phyloP scores from a whole-genome alignment of 2,329 filamentous ascomycete genomes.

The Aspergillus neotritici region DNA sequence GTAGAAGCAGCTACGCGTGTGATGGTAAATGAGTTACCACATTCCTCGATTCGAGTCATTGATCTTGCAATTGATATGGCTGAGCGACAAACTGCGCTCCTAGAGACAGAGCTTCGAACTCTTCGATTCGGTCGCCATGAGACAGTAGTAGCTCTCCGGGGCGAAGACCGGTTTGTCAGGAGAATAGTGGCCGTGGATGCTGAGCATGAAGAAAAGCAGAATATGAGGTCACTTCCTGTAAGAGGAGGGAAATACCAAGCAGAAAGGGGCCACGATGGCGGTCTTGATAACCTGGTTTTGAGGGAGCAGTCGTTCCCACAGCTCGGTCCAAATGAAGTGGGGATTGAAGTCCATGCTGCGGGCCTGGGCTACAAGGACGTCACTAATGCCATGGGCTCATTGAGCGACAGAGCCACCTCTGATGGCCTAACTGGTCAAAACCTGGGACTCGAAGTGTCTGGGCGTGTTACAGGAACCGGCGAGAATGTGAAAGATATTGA shows the following conservation, averaged over 20 bases:
- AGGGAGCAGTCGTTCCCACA: background rate
- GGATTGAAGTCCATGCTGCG: background rate
- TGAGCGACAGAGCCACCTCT: background rate
- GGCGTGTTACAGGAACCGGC: background rate
- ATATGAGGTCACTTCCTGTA: background rate
- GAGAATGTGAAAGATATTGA: background rate
- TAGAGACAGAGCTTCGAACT: background rate
- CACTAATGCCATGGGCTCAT: background rate
- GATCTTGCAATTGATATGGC: background rate
- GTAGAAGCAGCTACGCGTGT: background rate
- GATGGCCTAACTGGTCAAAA: background rate
- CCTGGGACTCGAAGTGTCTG: background rate
- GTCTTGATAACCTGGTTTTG: background rate
- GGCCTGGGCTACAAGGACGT: background rate
- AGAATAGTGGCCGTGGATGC: background rate
- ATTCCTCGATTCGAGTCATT: background rate
- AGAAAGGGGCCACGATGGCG: background rate
- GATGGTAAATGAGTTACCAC: background rate
- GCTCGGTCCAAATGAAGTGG: background rate
- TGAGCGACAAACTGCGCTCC: background rate
- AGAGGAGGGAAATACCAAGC: background rate
- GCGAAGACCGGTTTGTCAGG: background rate
- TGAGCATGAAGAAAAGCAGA: background rate
- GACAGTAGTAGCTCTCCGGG: background rate
- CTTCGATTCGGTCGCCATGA: background rate